Percentiles rank a stretch among this genome's conserved stretches.
Evolutionary conservation across 2,329 filamentous ascomycete species (phyloP).

Genomic region (Hypoxylon sp.): DNA sequence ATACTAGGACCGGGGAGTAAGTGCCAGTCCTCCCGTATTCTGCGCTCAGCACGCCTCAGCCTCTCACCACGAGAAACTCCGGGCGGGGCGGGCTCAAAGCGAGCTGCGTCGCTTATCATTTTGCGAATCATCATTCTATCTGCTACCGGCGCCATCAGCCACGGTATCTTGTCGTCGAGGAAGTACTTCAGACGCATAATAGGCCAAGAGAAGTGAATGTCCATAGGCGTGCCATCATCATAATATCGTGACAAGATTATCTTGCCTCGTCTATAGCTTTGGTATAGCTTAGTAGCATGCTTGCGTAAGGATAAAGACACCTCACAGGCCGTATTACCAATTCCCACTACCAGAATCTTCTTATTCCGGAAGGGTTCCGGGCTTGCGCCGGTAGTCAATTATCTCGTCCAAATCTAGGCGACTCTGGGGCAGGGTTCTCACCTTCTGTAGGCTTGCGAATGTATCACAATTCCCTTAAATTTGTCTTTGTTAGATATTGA

Average conservation of each 20-base stretch:
- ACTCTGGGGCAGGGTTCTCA: slow-evolving; percentile 1
- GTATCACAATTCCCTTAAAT: slow-evolving; percentile 45
- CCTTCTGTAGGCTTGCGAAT: slow-evolving; percentile 46
- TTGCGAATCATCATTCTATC: slow-evolving; percentile 41
- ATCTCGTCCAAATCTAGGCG: not conserved
- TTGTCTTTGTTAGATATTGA: slow-evolving; percentile 38
- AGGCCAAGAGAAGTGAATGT: slow-evolving; percentile 41
- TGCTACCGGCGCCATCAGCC: slow-evolving; percentile 34
- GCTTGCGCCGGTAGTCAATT: slow-evolving; percentile 17
- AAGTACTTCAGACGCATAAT: slow-evolving; percentile 45
- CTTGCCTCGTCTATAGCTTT: slow-evolving; percentile 42
- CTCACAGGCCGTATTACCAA: slow-evolving; percentile 47
- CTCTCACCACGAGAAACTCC: slow-evolving; percentile 20
- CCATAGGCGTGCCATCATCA: slow-evolving; percentile 41
- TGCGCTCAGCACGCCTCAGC: slow-evolving; percentile 25
- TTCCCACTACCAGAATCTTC: slow-evolving; percentile 44
- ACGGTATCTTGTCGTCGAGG: slow-evolving; percentile 41
- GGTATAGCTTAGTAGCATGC: slow-evolving; percentile 41
- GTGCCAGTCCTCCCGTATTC: slow-evolving; percentile 41
- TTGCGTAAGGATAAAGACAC: slow-evolving; percentile 29
- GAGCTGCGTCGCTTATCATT: slow-evolving; percentile 45
- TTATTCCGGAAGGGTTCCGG: slow-evolving; percentile 38
- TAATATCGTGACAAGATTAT: slow-evolving; percentile 41
- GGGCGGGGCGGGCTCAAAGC: slow-evolving; percentile 28
- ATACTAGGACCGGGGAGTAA: slow-evolving; percentile 42